phyloP scores from a whole-genome alignment of 768 basidiomycete species.

The Pleurotus citrinopileatus region DNA sequence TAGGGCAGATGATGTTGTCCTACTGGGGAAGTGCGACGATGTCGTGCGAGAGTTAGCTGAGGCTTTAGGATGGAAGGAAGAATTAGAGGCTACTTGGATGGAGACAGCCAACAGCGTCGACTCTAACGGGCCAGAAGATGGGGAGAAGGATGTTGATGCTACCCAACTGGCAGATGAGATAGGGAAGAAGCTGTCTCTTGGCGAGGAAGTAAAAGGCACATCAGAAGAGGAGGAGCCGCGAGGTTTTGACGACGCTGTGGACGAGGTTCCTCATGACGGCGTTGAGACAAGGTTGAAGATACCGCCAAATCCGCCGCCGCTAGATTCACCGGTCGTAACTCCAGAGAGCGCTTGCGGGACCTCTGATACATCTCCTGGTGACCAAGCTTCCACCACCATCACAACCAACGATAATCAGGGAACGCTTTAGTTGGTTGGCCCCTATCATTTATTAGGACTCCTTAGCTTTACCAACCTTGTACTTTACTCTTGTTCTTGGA shows the following conservation, averaged over 20 bases:
- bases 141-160: slow-evolving; percentile 11
- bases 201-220: slow-evolving; percentile 5
- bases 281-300: too few relatives aligned
- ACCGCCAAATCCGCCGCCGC: too few relatives aligned
- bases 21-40: slow-evolving; percentile 72
- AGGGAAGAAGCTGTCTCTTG: not conserved
- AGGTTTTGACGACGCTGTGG: not conserved
- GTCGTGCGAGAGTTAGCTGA: slow-evolving; percentile 57
- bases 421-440: too few relatives aligned
- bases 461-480: too few relatives aligned
- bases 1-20: slow-evolving; percentile 54
- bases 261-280: too few relatives aligned
- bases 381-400: too few relatives aligned
- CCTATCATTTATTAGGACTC: too few relatives aligned
- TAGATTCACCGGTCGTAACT: too few relatives aligned
- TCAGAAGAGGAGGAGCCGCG: not conserved
- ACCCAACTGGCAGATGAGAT: slow-evolving; percentile 9
- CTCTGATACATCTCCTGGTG: too few relatives aligned
- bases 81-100: slow-evolving; percentile 54
- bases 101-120: slow-evolving; percentile 36
- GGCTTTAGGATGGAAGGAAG: slow-evolving; percentile 74
- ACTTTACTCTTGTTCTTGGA: too few relatives aligned
- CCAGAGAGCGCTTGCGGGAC: too few relatives aligned
- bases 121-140: slow-evolving; percentile 12
- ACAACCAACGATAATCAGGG: too few relatives aligned